Evolutionary conservation across 1,284 basidiomycete species (phyloP), one percentile per base, ranked within the genome.

Genomic region (Heliocybe sulcata): DNA sequence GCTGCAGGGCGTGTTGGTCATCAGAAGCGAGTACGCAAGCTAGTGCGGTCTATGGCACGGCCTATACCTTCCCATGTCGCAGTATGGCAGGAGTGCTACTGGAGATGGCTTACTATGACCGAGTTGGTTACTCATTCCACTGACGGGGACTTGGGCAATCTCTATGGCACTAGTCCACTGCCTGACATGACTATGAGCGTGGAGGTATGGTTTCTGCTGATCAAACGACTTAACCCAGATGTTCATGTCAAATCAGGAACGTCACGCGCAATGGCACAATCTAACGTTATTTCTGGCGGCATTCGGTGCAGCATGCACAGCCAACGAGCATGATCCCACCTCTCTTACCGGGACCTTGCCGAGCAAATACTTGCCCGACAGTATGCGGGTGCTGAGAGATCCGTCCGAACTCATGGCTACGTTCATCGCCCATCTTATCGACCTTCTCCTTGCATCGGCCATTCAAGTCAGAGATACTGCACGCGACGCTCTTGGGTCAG

Each of bases 201-300:
- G 11, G 77, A 80, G 63, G 78, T 80, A 60, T 35, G 56, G 38
- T 45, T 53, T 22, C 27, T 29, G 3, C 14, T 8, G 23, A 26
- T 49, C 6, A n/a, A 22, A 9, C 47, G 47, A 20, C n/a, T 6
- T 23, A 16, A 23, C 20, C n/a, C 35, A 54, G 11, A 58, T 56
- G 60, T 23, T 66, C 47, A 38, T 54, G 47, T 56, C 47, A 58
- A 51, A 57, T 10, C 62, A 91, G 85, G 90, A 93, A 19, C 80
- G 85, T 58, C 81, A 85, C 45, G 80, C 79, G 42, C 84, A 93
- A 61, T 97, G 94, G 94, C 88, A 93, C 64, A 94, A 96, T 67
- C 74, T 93, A 22, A 87, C 90, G 0, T 74, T 92, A 26, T 92
- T 91, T 68, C 71, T 96, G 45, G 83, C 90, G 16, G 82, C 90